Percentiles rank a stretch among this genome's conserved stretches.
phyloP scores from a whole-genome alignment of 2,329 filamentous ascomycete species.

The Fusarium cyanostomum region DNA sequence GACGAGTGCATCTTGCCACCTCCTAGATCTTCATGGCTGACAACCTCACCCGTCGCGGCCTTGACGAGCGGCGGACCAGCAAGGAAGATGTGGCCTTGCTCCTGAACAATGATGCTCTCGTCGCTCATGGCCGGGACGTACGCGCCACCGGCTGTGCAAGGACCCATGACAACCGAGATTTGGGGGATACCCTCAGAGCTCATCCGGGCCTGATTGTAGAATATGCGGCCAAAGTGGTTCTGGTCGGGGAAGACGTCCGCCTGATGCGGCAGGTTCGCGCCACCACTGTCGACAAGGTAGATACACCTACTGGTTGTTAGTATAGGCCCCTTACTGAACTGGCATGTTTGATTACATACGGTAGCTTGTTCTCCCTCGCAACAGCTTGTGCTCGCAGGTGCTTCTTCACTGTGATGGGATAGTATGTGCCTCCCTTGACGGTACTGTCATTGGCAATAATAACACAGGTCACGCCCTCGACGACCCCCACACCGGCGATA shows the following conservation, averaged over 20 bases:
- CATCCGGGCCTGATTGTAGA: conserved; percentile 98
- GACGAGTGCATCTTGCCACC: conserved; percentile 90
- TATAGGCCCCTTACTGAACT: background rate
- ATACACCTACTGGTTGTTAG: conserved; percentile 70
- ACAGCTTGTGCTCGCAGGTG: conserved; percentile 92
- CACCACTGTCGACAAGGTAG: conserved; percentile 95
- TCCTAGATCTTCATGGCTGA: conserved; percentile 89
- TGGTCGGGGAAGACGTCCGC: conserved; percentile 94
- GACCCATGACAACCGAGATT: conserved; percentile 95
- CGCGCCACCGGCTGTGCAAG: conserved; percentile 93
- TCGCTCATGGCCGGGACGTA: conserved; percentile 98
- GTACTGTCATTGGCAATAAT: conserved; percentile 97
- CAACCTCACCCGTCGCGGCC: conserved; percentile 92
- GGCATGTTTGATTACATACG: conserved; percentile 55
- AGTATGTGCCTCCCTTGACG: conserved; percentile 97
- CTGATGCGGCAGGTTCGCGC: conserved; percentile 94
- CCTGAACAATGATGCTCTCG: conserved; percentile 94
- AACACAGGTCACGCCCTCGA: conserved; percentile 91
- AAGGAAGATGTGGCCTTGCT: conserved; percentile 97
- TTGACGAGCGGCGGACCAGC: conserved; percentile 95
- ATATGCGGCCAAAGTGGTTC: conserved; percentile 96
- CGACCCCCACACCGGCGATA: conserved; percentile 88
- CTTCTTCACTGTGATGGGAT: conserved; percentile 97
- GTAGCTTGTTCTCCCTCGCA: conserved; percentile 83
- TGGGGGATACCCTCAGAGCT: conserved; percentile 89